phyloP scores from a whole-genome alignment of 768 basidiomycete genomes.

The Gloeopeniophorella convolvens region DNA sequence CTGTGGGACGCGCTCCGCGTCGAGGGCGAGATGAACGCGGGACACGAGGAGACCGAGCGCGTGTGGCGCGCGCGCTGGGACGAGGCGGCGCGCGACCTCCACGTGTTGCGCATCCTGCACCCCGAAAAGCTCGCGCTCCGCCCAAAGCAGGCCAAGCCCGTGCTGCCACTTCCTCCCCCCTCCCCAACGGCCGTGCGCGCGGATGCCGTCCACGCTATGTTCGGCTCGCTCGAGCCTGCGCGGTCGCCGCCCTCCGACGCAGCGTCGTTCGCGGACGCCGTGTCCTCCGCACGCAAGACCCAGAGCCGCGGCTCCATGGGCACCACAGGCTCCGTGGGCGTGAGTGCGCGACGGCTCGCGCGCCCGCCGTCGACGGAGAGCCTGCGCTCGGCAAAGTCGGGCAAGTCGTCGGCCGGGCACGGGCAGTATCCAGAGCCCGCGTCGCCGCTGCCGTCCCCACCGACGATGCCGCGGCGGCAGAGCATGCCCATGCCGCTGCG shows the following conservation, averaged over 20 bases:
- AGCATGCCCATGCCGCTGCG: constrained; percentile 40
- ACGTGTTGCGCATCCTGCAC: constrained; percentile 33
- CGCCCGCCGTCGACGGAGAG: constrained; percentile 36
- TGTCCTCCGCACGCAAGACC: constrained; percentile 13
- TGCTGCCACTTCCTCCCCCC: not conserved
- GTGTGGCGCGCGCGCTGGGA: constrained; percentile 69
- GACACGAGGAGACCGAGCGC: constrained; percentile 57
- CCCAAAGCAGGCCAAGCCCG: constrained; percentile 6
- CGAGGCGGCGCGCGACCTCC: constrained; percentile 51
- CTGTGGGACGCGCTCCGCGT: constrained; percentile 63
- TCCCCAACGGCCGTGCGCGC: constrained; percentile 3
- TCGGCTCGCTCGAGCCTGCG: constrained; percentile 22
- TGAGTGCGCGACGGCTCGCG: constrained; percentile 17
- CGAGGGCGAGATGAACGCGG: constrained; percentile 43
- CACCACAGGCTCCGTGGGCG: no score
- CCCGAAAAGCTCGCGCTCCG: constrained; percentile 28
- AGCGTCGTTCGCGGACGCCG: not conserved
- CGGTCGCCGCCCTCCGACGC: constrained; percentile 3
- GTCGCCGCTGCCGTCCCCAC: constrained; percentile 7
- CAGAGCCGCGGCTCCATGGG: constrained; percentile 16
- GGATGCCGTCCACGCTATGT: constrained; percentile 4
- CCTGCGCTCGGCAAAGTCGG: constrained; percentile 32
- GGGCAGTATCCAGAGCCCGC: constrained; percentile 25
- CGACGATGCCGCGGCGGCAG: constrained; percentile 36
- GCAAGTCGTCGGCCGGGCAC: constrained; percentile 26